These are phyloP conservation scores for Mycena indigotica DNA, from an alignment of 768 basidiomycete genomes.

Conservation along the genomic window DNA sequence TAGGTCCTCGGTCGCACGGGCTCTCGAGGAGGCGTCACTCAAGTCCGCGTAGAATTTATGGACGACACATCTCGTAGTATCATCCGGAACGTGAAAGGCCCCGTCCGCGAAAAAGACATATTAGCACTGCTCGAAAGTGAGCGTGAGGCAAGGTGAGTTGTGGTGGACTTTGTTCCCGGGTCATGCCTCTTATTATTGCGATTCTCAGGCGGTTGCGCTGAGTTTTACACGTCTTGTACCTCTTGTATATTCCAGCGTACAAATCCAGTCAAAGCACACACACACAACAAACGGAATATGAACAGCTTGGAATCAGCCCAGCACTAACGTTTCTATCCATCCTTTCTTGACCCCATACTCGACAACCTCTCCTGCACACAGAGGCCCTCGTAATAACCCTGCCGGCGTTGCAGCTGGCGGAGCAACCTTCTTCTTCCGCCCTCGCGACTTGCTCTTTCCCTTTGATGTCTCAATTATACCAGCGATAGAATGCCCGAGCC, in stretches of 20 bases:
- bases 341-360: slow-evolving; percentile 60
- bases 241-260: background rate
- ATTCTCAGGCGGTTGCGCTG: slow-evolving; percentile 41
- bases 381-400: slow-evolving; percentile 30
- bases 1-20: slow-evolving; percentile 98
- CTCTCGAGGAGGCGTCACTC: slow-evolving; percentile 97
- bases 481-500: slow-evolving; percentile 53
- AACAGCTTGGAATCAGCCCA: background rate
- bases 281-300: background rate
- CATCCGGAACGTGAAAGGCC: slow-evolving; percentile 99
- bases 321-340: slow-evolving; percentile 47
- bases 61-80: slow-evolving; percentile 94
- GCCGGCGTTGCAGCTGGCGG: slow-evolving; percentile 23
- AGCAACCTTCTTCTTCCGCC: slow-evolving; percentile 29
- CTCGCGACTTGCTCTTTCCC: slow-evolving; percentile 34
- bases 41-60: slow-evolving; percentile 99
- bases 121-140: slow-evolving; percentile 96
- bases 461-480: slow-evolving; percentile 31
- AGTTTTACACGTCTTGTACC: slow-evolving; percentile 15
- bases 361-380: slow-evolving; percentile 64
- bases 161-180: background rate
- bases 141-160: slow-evolving; percentile 96
- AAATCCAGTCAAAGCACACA: background rate
- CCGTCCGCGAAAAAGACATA: slow-evolving; percentile 94
- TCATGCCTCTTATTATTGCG: background rate